A percentile compares a stretch with the other conserved stretches of the same genome.
phyloP scores from a whole-genome alignment of 2,329 filamentous ascomycete species.

The Nigrograna mackinnonii region DNA sequence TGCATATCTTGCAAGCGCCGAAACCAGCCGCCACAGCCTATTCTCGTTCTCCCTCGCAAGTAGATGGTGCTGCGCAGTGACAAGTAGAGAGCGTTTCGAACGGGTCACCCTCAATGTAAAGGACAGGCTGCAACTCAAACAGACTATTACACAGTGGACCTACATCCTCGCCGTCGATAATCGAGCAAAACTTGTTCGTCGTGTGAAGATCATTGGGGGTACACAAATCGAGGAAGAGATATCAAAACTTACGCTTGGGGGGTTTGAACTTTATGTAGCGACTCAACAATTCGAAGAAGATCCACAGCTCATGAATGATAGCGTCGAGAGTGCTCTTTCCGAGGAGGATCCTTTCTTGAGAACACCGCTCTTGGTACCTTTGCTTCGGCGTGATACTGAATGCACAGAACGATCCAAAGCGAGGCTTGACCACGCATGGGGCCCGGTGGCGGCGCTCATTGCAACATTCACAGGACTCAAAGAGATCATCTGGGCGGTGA shows the following conservation, averaged over 20 bases:
- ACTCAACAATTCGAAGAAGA: too few species aligned
- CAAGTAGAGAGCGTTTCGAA: conserved; percentile 4
- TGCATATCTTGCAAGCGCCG: conserved; percentile 1
- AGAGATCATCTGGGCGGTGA: conserved; percentile 4
- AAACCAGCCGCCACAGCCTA: conserved; percentile 2
- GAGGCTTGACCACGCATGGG: too few species aligned
- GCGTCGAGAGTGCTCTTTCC: too few species aligned
- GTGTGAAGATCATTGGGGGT: conserved; percentile 1
- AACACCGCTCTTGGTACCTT: too few species aligned
- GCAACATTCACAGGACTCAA: conserved; percentile 2
- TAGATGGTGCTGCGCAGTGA: conserved; percentile 2
- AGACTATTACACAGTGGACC: neutral
- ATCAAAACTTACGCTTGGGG: neutral
- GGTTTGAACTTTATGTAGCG: too few species aligned
- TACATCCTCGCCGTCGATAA: neutral
- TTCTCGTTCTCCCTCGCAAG: conserved; percentile 4
- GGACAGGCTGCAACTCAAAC: neutral
- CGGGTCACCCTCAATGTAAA: neutral
- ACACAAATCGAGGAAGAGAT: neutral
- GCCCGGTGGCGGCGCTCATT: neutral
- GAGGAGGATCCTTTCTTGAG: too few species aligned
- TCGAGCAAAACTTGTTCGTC: conserved; percentile 2
- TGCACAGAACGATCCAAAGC: too few species aligned
- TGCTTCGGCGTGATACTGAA: too few species aligned
- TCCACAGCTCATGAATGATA: too few species aligned